Evolutionary conservation across 2,329 filamentous ascomycete species (phyloP).

Genomic region (Waltergamsia citrina): DNA sequence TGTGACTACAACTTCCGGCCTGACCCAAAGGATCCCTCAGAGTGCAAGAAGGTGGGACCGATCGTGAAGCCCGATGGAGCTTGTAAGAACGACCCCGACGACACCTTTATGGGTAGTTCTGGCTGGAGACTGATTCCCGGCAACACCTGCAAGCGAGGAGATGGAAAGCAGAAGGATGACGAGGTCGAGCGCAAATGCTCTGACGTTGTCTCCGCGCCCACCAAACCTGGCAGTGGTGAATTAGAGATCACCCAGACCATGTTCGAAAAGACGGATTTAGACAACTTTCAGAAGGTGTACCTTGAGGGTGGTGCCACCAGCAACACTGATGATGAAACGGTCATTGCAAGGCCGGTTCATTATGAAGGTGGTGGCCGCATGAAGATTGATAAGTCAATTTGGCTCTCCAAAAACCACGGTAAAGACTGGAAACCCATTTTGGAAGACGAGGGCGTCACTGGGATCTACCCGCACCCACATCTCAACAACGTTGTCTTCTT

Average conservation of each 20-base stretch:
- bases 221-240: slow-evolving; percentile 53
- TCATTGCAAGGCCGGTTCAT: slow-evolving; percentile 43
- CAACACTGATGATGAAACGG: slow-evolving; percentile 60
- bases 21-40: slow-evolving; percentile 50
- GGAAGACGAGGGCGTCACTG: slow-evolving; percentile 57
- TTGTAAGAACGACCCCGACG: slow-evolving; percentile 57
- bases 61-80: slow-evolving; percentile 59
- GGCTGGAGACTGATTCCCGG: slow-evolving; percentile 90
- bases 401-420: slow-evolving; percentile 75
- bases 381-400: slow-evolving; percentile 47
- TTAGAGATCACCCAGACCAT: slow-evolving; percentile 49
- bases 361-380: slow-evolving; percentile 16
- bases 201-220: slow-evolving; percentile 40
- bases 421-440: slow-evolving; percentile 72
- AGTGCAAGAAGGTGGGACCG: slow-evolving; percentile 57
- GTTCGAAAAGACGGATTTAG: slow-evolving; percentile 47
- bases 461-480: slow-evolving; percentile 69
- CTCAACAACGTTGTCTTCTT: slow-evolving; percentile 84
- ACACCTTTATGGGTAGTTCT: slow-evolving; percentile 74
- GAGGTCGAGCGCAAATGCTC: slow-evolving; percentile 68
- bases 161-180: slow-evolving; percentile 58
- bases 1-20: slow-evolving; percentile 88
- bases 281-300: slow-evolving; percentile 53
- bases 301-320: slow-evolving; percentile 66
- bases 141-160: slow-evolving; percentile 56